Base-by-base conservation (phyloP, 768 basidiomycete genomes). In the Mycena rosella region DNA sequence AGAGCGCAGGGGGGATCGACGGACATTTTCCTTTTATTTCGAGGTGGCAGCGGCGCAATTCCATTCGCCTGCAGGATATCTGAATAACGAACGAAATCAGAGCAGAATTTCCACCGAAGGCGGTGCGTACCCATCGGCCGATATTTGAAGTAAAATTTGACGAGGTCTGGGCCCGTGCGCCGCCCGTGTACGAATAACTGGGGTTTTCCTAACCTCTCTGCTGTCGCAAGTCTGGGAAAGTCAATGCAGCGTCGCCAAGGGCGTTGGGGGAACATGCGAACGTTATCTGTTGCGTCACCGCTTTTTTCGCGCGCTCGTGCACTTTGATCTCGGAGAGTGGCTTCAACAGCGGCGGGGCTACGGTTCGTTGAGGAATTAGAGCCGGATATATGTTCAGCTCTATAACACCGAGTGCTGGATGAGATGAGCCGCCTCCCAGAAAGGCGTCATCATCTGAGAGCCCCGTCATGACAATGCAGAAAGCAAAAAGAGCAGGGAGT, bases 321-420 rank as follows among this genome's bases (percentile, higher is more conserved):
- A 66, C 36, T 29, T 58, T 67, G 29, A 65, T 29, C 20, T 83
- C 26, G 80, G 81, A 3, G 79, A 83, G 40, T 20, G 42, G 26
- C 2, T 3, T 30, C 13, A 22, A 18, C 2, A 9, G 5, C 0
- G 27, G 17, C 7, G 17, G 10, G 3, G 38, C 10, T 17, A 15
- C 4, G 8, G 15, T 2, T 5, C 7, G 1, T 11, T 13, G 8
- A 27, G 7, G 14, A 17, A 13, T 10, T 56, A 17, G 5, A 52
- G 15, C 26, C 4, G 63, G 22, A 30, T 26, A 27, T 22, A 47
- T 40, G 2, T 2, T 4, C 3, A 64, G 34, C 15, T 56, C 47
- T 8, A 64, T 51, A n/a, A 32, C 14, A 11, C 63, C 63, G 9
- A 64, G 55, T 5, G 56, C 36, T 42, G 36, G 7, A 38, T 27